These are phyloP conservation scores for Martensiomyces pterosporus DNA, from an alignment of 192 early-diverging fungal genomes.

Conservation along the genomic window DNA sequence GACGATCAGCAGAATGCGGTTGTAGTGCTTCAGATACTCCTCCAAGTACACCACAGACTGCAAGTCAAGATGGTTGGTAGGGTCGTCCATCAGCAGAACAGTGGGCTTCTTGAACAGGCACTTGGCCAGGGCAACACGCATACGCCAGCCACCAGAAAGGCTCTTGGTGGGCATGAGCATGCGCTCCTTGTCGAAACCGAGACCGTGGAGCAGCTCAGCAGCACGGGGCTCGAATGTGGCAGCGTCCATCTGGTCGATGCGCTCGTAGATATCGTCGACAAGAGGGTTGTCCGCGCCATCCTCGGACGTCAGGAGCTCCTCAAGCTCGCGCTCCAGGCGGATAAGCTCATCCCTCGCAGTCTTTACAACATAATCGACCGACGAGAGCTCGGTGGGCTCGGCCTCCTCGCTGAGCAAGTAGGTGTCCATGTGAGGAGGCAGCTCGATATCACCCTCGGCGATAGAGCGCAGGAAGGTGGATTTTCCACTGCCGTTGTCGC, in stretches of 20 bases:
- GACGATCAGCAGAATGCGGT: conserved; percentile 81
- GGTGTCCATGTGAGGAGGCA: conserved; percentile 97
- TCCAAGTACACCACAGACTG: conserved; percentile 86
- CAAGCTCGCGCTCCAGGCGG: conserved; percentile 87
- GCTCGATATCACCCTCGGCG: conserved; percentile 87
- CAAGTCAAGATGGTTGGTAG: conserved; percentile 89
- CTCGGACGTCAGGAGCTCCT: conserved; percentile 79
- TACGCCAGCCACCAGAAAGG: conserved; percentile 99
- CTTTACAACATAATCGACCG: conserved; percentile 86
- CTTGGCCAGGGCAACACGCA: conserved; percentile 95
- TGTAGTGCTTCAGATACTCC: conserved; percentile 73
- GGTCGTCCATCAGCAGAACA: conserved; percentile 89
- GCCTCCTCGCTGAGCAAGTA: conserved; percentile 96
- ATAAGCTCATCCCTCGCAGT: conserved; percentile 85
- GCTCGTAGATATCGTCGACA: conserved; percentile 93
- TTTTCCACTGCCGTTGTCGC: conserved; percentile 94
- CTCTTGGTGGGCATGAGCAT: conserved; percentile 94
- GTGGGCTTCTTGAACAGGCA: conserved; percentile 94
- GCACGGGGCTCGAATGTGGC: conserved; percentile 93
- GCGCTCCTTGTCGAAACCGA: conserved; percentile 83
- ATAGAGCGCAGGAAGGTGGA: conserved; percentile 93
- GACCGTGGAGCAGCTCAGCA: conserved; percentile 83
- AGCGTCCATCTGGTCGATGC: conserved; percentile 90
- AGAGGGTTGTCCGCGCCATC: conserved; percentile 80
- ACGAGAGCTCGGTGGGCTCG: conserved; percentile 87